phyloP scores from a whole-genome alignment of 2,329 filamentous ascomycete genomes.

The Scedosporium dehoogii region DNA sequence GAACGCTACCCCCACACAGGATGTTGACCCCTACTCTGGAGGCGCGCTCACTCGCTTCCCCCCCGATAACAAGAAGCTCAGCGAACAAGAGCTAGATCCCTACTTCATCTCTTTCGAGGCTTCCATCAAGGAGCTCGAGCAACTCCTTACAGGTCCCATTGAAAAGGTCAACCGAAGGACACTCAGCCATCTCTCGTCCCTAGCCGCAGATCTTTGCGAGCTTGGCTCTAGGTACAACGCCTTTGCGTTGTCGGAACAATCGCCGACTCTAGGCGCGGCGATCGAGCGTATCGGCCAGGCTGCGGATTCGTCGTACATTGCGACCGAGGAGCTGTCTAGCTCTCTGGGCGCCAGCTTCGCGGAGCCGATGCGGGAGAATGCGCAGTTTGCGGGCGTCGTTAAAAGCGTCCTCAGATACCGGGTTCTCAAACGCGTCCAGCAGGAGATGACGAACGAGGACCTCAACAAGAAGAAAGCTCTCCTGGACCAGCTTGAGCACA shows the following conservation, averaged over 20 bases:
- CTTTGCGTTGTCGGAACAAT: constrained; percentile 89
- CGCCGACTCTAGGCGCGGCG: constrained; percentile 76
- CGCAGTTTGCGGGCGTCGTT: constrained; percentile 93
- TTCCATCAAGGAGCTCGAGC: constrained; percentile 84
- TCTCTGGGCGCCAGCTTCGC: constrained; percentile 89
- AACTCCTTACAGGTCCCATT: constrained; percentile 81
- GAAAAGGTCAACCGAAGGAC: constrained; percentile 93
- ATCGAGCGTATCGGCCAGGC: constrained; percentile 94
- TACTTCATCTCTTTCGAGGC: constrained; percentile 93
- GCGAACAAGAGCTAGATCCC: constrained; percentile 84
- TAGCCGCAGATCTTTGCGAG: constrained; percentile 83
- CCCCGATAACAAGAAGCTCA: constrained; percentile 62
- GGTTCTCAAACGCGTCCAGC: constrained; percentile 87
- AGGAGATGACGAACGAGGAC: constrained; percentile 94
- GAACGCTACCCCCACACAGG: constrained; percentile 18
- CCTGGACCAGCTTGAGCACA: constrained; percentile 82
- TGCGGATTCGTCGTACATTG: constrained; percentile 91
- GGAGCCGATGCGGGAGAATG: constrained; percentile 95
- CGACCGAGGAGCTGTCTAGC: constrained; percentile 80
- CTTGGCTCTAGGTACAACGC: constrained; percentile 94
- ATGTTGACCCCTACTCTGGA: constrained; percentile 15
- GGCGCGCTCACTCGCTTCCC: constrained; percentile 56
- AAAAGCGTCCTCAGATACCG: constrained; percentile 80
- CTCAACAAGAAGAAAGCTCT: constrained; percentile 75
- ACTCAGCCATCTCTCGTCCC: constrained; percentile 70